Evolutionary conservation across 768 basidiomycete species (phyloP).

Genomic region (Psilocybe sp.): DNA sequence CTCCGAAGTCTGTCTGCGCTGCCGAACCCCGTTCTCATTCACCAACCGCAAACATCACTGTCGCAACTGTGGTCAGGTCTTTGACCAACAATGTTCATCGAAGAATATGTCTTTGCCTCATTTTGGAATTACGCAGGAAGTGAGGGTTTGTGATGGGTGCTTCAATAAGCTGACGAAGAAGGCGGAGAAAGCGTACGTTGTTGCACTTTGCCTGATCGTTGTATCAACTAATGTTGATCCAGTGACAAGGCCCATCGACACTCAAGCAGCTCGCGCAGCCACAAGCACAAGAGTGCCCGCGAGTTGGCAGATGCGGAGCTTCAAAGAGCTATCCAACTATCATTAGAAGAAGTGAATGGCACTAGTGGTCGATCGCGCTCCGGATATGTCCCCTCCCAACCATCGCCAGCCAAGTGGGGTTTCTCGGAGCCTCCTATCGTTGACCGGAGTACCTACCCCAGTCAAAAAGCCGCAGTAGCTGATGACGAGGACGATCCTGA

Average conservation of each 20-base stretch:
- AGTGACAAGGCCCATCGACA: constrained; percentile 52
- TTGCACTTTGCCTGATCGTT: neutral
- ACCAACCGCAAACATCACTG: constrained; percentile 99
- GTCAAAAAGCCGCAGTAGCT: constrained; percentile 20
- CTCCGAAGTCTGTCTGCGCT: constrained; percentile 91
- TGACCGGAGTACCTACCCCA: constrained; percentile 46
- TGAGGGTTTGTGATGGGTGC: constrained; percentile 92
- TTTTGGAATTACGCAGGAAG: constrained; percentile 89
- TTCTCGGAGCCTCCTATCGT: constrained; percentile 72
- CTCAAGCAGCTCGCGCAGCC: constrained; percentile 50
- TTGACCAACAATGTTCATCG: constrained; percentile 90
- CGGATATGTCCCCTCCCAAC: constrained; percentile 71
- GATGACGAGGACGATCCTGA: constrained; percentile 89
- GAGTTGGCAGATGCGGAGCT: constrained; percentile 83
- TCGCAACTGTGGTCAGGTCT: constrained; percentile 95
- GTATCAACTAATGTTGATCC: neutral
- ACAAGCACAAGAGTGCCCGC: constrained; percentile 53
- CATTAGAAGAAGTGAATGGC: constrained; percentile 71
- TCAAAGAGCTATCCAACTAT: constrained; percentile 89
- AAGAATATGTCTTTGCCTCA: constrained; percentile 84
- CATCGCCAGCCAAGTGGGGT: constrained; percentile 50
- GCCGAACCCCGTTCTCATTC: constrained; percentile 86
- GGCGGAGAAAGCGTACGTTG: constrained; percentile 51
- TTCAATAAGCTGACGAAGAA: constrained; percentile 72
- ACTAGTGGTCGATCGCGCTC: constrained; percentile 46